These are phyloP conservation scores for Triangularia verruculosa DNA, from an alignment of 2,329 filamentous ascomycete species.

Conservation along the genomic window DNA sequence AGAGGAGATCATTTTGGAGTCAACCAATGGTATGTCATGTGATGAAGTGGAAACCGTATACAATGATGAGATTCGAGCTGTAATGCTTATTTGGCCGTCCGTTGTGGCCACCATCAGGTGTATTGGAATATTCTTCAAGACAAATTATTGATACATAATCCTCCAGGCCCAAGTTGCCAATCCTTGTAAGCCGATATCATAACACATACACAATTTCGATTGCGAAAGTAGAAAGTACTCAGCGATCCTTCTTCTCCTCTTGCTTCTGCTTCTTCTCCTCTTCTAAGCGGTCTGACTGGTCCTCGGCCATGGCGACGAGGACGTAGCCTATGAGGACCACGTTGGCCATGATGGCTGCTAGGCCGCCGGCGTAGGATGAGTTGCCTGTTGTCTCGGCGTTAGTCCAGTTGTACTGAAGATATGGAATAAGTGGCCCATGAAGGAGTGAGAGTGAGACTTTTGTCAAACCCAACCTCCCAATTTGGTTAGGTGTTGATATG, in stretches of 20 bases:
- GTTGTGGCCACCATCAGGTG: too few relatives aligned
- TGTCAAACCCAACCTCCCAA: too few relatives aligned
- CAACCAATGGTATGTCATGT: neutral
- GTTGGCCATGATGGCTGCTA: slow-evolving; percentile 87
- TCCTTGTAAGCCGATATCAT: too few relatives aligned
- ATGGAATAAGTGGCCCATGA: too few relatives aligned
- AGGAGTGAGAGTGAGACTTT: too few relatives aligned
- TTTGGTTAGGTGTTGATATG: too few relatives aligned
- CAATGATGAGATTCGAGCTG: too few relatives aligned
- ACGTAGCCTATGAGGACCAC: slow-evolving; percentile 88
- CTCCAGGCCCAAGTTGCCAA: too few relatives aligned
- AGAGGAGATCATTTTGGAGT: neutral
- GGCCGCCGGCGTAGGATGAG: slow-evolving; percentile 78
- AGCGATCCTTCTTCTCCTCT: slow-evolving; percentile 48
- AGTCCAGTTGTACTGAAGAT: too few relatives aligned
- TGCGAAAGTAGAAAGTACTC: slow-evolving; percentile 1
- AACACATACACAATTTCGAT: neutral
- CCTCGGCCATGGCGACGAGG: slow-evolving; percentile 86
- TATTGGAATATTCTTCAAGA: too few relatives aligned
- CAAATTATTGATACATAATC: too few relatives aligned
- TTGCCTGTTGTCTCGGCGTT: slow-evolving; percentile 59
- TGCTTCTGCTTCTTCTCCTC: slow-evolving; percentile 30
- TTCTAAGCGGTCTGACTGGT: slow-evolving; percentile 50
- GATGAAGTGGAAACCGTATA: neutral
- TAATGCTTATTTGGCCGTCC: too few relatives aligned